Percentiles rank a stretch among this genome's conserved stretches.
Conservation (phyloP, 2,329 filamentous ascomycete genomes). For the Didymella exigua region DNA sequence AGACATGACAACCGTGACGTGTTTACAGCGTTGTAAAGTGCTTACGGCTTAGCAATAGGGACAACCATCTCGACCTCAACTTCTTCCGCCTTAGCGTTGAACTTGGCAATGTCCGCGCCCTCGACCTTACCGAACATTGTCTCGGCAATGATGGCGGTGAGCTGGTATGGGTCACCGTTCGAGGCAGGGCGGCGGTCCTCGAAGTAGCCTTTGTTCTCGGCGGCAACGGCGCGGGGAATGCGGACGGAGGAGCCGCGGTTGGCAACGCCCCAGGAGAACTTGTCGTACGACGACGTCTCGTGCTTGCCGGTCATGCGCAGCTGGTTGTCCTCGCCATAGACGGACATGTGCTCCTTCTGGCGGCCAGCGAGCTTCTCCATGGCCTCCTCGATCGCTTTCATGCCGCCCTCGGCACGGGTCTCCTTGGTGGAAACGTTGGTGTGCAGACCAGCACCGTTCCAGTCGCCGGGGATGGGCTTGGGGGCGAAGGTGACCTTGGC, state of each 20-base stretch:
- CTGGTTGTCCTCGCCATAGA: conserved; percentile 96
- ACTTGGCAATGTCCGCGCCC: conserved; percentile 54
- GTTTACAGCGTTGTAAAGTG: background rate
- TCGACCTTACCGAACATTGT: conserved; percentile 62
- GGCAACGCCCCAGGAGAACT: conserved; percentile 92
- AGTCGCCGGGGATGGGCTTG: conserved; percentile 94
- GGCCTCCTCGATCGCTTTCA: conserved; percentile 90
- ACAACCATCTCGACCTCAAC: conserved; percentile 46
- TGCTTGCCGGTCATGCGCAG: conserved; percentile 89
- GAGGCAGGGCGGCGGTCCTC: conserved; percentile 73
- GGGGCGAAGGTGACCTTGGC: conserved; percentile 94
- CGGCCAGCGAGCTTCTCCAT: conserved; percentile 60
- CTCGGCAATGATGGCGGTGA: conserved; percentile 79
- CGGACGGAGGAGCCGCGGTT: conserved; percentile 95
- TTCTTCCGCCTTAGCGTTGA: conserved; percentile 42
- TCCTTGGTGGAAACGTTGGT: conserved; percentile 89
- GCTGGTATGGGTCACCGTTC: conserved; percentile 87
- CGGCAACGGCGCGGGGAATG: conserved; percentile 82
- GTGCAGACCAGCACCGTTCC: conserved; percentile 96
- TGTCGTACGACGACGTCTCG: conserved; percentile 92
- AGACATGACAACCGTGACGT: conserved; percentile 2
- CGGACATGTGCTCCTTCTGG: conserved; percentile 70
- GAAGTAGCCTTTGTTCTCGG: conserved; percentile 94
- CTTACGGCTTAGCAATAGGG: conserved; percentile 37
- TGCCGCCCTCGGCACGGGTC: conserved; percentile 89